Base-by-base conservation (phyloP, 768 basidiomycete species). In the Collybia sordida region DNA sequence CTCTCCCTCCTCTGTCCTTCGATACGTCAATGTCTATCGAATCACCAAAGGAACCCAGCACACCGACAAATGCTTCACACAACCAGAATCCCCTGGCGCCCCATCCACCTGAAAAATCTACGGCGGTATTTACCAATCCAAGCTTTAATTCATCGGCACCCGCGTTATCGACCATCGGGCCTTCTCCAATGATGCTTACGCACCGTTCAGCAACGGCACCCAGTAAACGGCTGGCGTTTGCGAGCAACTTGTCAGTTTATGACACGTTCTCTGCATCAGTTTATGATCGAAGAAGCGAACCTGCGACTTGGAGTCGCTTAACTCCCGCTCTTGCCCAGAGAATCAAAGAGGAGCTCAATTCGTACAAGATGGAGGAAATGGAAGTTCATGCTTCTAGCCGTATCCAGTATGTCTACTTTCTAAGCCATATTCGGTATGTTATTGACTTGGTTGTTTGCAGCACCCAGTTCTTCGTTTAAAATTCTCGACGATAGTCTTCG, bases 311-410 rank as follows among this genome's bases (percentile, higher is more conserved):
- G 86, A 98, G 95, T 71, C 81, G 91, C 35, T 72, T 99, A 61
- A 99, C 97, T 45, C 97, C 96, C 38, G 85, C 88, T 50, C 74
- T 98, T 61, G 96, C 96, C 35, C 93, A 98, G 75, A 80, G 88
- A 60, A 98, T 99, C 69, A 99, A 99, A 79, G 93, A 96, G 72
- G 93, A 96, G 72, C 76, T 99, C 45, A 99, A 99, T 71, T 93
- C 92, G 49, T 98, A 91, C 72, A 98, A 98, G 79, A 92, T 98
- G 90, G 94, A 96, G 71, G 94, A 98, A 74, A 98, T 99, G 96
- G 93, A 95, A 66, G 94, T 99, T 54, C 96, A 98, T 70, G 90
- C 90, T 59, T 76, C 88, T 43, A 95, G 92, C 70, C 85, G 92
- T 68, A 83, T 90, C 60, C 87, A 97, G 91, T 93, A 66, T 58